A percentile compares a stretch with the other conserved stretches of the same genome.
These are phyloP conservation scores for Fraxinus xanthoxyloides DNA, from an alignment of 305 asterid species.

Conservation along the genomic window DNA sequence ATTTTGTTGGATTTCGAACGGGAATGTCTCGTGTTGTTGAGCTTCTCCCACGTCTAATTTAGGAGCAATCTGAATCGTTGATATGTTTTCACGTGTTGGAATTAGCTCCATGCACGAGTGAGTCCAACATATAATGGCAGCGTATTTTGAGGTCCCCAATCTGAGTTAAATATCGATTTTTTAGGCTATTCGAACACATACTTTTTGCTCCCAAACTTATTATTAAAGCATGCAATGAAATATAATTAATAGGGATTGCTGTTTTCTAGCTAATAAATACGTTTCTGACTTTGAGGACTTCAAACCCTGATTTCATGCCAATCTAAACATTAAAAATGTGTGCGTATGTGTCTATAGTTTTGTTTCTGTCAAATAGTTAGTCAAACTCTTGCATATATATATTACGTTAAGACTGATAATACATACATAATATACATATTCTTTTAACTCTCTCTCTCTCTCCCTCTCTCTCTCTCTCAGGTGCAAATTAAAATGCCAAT, in stretches of 20 bases:
- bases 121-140: no score
- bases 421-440: neutral
- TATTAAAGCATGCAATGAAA: neutral
- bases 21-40: no score
- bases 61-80: no score
- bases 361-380: slow-evolving; percentile 1
- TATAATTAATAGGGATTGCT: neutral
- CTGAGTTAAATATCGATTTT: no score
- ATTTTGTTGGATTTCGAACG: no score
- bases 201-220: neutral
- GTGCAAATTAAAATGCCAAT: slow-evolving; percentile 20
- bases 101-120: no score
- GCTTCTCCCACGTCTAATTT: no score
- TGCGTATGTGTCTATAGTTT: neutral
- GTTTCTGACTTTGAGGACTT: slow-evolving; percentile 29
- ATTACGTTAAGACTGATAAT: neutral
- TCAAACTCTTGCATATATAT: slow-evolving; percentile 22
- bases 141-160: no score
- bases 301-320: slow-evolving; percentile 22
- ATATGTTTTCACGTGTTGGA: no score
- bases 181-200: neutral
- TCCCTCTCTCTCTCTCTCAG: neutral
- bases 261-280: neutral
- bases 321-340: neutral
- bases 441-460: neutral